phyloP scores from a whole-genome alignment of 495 filamentous ascomycete genomes.

The Acidiella bohemica region DNA sequence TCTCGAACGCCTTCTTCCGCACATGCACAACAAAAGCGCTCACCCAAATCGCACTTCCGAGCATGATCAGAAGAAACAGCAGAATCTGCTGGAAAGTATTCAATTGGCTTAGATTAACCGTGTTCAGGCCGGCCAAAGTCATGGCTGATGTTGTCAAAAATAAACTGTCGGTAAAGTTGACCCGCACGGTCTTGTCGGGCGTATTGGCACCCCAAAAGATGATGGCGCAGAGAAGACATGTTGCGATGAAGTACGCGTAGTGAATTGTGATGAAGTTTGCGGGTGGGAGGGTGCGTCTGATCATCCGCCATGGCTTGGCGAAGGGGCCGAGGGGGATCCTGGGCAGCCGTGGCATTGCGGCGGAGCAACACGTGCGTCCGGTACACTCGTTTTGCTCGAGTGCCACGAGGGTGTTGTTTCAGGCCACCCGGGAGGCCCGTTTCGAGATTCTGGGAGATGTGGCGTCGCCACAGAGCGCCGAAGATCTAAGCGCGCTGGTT shows the following conservation, averaged over 20 bases:
- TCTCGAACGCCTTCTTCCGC: conserved; percentile 57
- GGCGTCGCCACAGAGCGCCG: too few species aligned
- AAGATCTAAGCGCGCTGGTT: too few species aligned
- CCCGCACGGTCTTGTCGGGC: conserved; percentile 30
- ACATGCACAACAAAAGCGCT: conserved; percentile 48
- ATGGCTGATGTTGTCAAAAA: conserved; percentile 71
- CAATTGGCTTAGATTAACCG: conserved; percentile 50
- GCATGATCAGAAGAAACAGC: conserved; percentile 57
- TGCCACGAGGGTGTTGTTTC: too few species aligned
- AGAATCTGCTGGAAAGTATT: conserved; percentile 69
- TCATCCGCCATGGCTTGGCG: conserved; percentile 13
- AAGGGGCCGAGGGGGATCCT: conserved; percentile 15
- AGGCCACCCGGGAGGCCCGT: too few species aligned
- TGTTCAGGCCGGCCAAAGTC: conserved; percentile 49
- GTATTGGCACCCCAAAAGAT: conserved; percentile 62
- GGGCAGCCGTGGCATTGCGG: not conserved
- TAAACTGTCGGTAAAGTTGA: conserved; percentile 61
- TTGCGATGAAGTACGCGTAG: conserved; percentile 63
- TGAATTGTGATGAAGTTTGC: conserved; percentile 58
- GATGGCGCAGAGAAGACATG: conserved; percentile 48
- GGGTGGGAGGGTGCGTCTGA: conserved; percentile 33
- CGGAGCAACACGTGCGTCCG: not conserved
- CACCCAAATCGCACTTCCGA: conserved; percentile 60
- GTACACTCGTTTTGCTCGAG: too few species aligned
- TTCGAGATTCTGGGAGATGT: too few species aligned